These are phyloP conservation scores for Kuraishia piskuri DNA, from an alignment of 805 yeast genomes.

Conservation along the genomic window DNA sequence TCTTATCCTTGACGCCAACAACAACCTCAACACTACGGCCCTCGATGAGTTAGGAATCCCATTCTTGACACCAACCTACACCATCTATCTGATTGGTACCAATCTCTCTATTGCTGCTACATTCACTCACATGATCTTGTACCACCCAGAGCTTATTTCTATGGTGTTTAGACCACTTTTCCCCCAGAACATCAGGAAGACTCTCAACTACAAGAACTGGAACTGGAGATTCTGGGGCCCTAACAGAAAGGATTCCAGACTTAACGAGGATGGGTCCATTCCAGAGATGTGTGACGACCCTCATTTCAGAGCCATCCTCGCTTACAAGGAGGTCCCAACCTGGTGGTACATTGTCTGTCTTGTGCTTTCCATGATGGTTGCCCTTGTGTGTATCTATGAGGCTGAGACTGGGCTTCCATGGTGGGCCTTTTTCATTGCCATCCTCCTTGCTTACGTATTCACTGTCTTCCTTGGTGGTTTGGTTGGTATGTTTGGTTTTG, in stretches of 20 bases:
- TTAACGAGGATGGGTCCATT: conserved; percentile 14
- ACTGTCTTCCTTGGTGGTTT: conserved; percentile 51
- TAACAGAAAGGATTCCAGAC: conserved; percentile 13
- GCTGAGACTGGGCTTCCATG: conserved; percentile 49
- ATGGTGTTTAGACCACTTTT: conserved; percentile 16
- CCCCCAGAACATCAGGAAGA: conserved; percentile 6
- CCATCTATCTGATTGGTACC: conserved; percentile 21
- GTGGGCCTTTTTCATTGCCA: conserved; percentile 53
- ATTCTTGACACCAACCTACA: conserved; percentile 22
- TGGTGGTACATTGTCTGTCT: conserved; percentile 54
- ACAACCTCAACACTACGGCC: conserved; percentile 14
- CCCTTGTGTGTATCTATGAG: conserved; percentile 28
- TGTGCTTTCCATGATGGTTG: conserved; percentile 31
- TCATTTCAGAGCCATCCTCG: conserved; percentile 42
- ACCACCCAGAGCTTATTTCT: conserved; percentile 17
- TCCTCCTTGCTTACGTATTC: conserved; percentile 44
- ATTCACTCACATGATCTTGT: conserved; percentile 22
- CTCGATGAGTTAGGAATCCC: conserved; percentile 20
- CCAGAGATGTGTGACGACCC: conserved; percentile 8
- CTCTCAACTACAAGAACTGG: conserved; percentile 28
- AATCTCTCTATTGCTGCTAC: conserved; percentile 25
- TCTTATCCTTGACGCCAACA: conserved; percentile 15
- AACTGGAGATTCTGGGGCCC: conserved; percentile 40
- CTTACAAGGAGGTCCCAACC: conserved; percentile 64
- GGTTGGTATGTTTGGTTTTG: conserved; percentile 56